A percentile compares a stretch with the other conserved stretches of the same genome.
Conservation (phyloP, 1,139 yeast genomes). For the Protomyces macrosporus region DNA sequence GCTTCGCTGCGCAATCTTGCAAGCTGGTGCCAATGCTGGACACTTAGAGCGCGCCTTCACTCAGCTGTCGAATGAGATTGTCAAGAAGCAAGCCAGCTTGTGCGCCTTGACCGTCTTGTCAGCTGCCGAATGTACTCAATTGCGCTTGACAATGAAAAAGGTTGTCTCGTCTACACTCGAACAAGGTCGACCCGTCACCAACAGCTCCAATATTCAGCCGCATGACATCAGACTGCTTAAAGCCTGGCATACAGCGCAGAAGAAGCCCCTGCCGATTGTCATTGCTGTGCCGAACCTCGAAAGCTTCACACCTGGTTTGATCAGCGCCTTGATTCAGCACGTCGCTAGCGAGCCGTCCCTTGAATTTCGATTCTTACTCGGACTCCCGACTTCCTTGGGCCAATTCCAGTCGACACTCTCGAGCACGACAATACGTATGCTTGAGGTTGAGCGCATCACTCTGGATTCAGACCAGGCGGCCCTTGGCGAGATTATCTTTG, state of each 20-base stretch:
- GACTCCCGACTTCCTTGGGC: constrained; percentile 8
- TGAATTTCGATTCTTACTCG: constrained; percentile 4
- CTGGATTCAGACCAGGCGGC: constrained; percentile 3
- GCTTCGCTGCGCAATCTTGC: neutral
- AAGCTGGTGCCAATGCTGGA: neutral
- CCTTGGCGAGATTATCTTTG: constrained; percentile 1
- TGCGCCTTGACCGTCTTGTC: constrained; percentile 1
- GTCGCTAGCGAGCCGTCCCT: neutral
- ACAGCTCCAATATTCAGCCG: constrained; percentile 1
- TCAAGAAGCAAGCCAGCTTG: no score
- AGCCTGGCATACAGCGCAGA: neutral
- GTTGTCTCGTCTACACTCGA: constrained; percentile 5
- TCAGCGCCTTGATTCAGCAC: constrained; percentile 2
- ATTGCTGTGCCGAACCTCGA: constrained; percentile 1
- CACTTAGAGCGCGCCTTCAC: neutral
- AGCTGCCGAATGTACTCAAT: constrained; percentile 7
- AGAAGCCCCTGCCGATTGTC: neutral
- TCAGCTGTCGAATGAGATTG: neutral
- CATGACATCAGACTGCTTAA: constrained; percentile 9
- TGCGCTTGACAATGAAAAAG: constrained; percentile 1
- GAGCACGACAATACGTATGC: neutral
- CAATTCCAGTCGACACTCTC: constrained; percentile 3
- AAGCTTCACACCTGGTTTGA: neutral
- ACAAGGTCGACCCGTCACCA: neutral
- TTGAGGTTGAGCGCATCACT: neutral